Evolutionary conservation across 2,329 filamentous ascomycete genomes (phyloP), one percentile per base, ranked within the genome.

Genomic region (Truncatella angustata): DNA sequence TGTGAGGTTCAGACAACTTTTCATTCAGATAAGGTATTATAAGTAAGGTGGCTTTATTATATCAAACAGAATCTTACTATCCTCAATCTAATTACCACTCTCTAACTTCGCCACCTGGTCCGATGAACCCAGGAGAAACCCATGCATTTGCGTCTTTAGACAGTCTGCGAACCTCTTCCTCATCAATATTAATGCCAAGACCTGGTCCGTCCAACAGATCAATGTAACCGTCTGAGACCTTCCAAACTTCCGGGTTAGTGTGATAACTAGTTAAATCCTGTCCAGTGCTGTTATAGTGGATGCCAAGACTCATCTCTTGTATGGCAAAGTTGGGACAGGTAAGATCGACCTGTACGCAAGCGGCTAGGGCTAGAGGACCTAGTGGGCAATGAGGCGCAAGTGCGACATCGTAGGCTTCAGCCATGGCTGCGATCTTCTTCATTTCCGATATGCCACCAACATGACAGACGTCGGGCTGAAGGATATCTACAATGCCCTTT

Each of bases 281-380:
- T 2, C 81, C 76, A 1, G 81, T 84, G 0, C 77, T 79, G 59
- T 92, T 92, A 63, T 91, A 92, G 65, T 92, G 89, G 59, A 92
- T 91, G 0, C 88, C 88, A 26, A 91, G 63, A 49, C 84, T 86
- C 88, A 91, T 91, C 67, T 91, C 88, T 62, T 89, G 84, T 28
- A 91, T 91, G 0, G 79, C 81, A 63, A 87, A 90, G 66, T 87
- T 91, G 18, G 77, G 77, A 18, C 72, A 81, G 9, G 70, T 72
- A 18, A 80, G 73, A 21, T 82, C 84, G 1, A 91, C 80, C 56
- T 91, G 87, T 36, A 90, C 74, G 51, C 79, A 84, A 0, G 88
- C 88, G 0, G 88, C 88, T 14, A 91, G 72, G 0, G 88, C 86
- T 46, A 91, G 86, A 0, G 88, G 87, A 0, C 88, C 88, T 0